A percentile compares a stretch with the other conserved stretches of the same genome.
Evolutionary conservation across 495 filamentous ascomycete species (phyloP).

Genomic region (Chaetomium tenue): DNA sequence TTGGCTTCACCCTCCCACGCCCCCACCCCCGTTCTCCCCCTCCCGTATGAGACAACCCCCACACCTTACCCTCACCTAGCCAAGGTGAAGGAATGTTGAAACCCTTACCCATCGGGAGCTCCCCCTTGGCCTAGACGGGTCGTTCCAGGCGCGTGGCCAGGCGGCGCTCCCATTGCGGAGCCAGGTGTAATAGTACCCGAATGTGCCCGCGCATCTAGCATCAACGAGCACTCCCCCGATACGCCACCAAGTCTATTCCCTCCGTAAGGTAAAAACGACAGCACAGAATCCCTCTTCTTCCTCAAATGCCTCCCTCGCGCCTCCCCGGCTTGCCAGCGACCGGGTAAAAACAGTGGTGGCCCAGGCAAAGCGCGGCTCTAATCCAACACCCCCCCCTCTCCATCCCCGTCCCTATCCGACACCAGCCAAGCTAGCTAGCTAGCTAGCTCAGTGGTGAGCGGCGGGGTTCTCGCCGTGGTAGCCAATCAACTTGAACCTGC

Average conservation of each 20-base stretch:
- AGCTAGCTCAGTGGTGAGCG: slow-evolving; percentile 57
- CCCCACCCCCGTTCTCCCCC: too few species aligned
- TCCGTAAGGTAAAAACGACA: neutral
- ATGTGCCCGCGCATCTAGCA: slow-evolving; percentile 24
- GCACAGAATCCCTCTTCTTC: slow-evolving; percentile 15
- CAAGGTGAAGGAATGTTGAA: neutral
- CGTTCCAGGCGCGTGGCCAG: neutral
- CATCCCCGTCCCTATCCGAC: too few species aligned
- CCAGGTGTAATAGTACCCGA: slow-evolving; percentile 19
- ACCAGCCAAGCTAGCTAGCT: too few species aligned
- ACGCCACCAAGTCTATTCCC: slow-evolving; percentile 29
- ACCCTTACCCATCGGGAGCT: slow-evolving; percentile 1
- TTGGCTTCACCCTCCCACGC: neutral
- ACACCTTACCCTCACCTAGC: neutral
- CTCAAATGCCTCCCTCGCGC: slow-evolving; percentile 7
- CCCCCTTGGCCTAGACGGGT: neutral
- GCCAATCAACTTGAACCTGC: slow-evolving; percentile 87
- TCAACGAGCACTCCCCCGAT: slow-evolving; percentile 22
- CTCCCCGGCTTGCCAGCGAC: slow-evolving; percentile 10
- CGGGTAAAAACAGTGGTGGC: slow-evolving; percentile 6
- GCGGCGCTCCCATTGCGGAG: slow-evolving; percentile 12
- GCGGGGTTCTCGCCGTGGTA: slow-evolving; percentile 68
- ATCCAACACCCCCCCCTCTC: slow-evolving; percentile 13
- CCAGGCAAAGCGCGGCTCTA: neutral
- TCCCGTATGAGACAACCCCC: neutral